Conservation (phyloP, 305 asterid species). For the Solanum hybrid region DNA sequence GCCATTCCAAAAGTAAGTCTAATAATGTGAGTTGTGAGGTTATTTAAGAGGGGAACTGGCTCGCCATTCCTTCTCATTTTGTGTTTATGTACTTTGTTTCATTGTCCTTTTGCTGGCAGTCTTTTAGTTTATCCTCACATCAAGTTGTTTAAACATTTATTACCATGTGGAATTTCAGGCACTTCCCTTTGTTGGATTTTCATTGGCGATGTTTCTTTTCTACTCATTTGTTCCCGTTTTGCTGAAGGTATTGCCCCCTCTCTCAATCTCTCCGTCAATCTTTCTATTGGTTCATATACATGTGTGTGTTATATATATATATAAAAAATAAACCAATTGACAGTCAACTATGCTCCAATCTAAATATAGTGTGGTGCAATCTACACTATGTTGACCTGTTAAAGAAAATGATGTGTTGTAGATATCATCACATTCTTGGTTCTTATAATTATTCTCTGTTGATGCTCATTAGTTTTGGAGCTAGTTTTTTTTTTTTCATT, state of each 20-base stretch:
- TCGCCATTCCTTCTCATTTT: neutral
- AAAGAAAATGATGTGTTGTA: neutral
- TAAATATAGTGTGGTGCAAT: neutral
- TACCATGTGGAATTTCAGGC: slow-evolving; percentile 31
- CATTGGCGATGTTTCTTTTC: slow-evolving; percentile 85
- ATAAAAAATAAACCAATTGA: neutral
- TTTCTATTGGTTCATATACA: neutral
- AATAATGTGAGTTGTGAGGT: neutral
- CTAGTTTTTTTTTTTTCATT: neutral
- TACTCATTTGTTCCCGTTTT: slow-evolving; percentile 82
- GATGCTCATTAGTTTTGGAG: neutral
- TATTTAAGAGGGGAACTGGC: neutral
- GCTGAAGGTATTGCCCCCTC: slow-evolving; percentile 46
- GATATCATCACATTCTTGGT: neutral
- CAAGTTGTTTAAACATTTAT: neutral
- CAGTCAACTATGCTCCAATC: neutral
- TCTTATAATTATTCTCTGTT: neutral
- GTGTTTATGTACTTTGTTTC: neutral
- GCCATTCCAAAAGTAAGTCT: neutral
- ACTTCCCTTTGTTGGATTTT: slow-evolving; percentile 81
- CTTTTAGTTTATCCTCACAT: neutral
- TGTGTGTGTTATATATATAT: no score
- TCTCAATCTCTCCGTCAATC: neutral
- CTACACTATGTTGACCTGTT: neutral
- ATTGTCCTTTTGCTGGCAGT: neutral